Base-by-base conservation (phyloP, 2,329 filamentous ascomycete genomes). In the Exophiala xenobiotica region DNA sequence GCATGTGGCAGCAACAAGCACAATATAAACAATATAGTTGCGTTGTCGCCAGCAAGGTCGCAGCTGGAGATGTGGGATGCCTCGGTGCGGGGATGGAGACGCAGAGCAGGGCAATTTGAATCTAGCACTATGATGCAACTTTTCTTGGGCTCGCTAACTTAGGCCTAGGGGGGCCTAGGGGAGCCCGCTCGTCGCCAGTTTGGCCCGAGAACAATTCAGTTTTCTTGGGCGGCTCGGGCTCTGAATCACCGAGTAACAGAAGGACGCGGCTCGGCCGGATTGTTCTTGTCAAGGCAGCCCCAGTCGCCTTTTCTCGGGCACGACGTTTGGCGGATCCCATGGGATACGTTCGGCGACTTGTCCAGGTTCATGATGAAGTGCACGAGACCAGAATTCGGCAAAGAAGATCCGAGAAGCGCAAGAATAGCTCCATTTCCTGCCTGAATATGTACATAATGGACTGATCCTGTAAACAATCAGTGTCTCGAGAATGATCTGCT, bases 381-480 rank as follows among this genome's bases (percentile, higher is more conserved):
- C 27, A 12, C 27, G 27, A 11, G 27, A 4, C 27, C 31, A 35
- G 9, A 14, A 9, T 63, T 63, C 29, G 56, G 59, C 35, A n/a
- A 16, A 35, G 29, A 46, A 18, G 14, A 24, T 22, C 18, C 38
- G 29, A n/a, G 20, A 14, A 47, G 24, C 46, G 49, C 49, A 41
- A 14, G 40, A 46, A 55, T 37, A 38, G 26, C 38, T 47, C 27
- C 37, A 50, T 54, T 48, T 27, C 46, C 26, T 45, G 40, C 38
- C 45, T 51, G 31, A 45, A 46, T 55, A 55, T 55, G 48, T 55
- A 55, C 53, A 35, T 35, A 35, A 52, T 40, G 46, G 46, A 50
- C 51, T 40, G 41, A 44, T 46, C 38, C 37, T 35, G 31, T 6
- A 49, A 23, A 4, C 24, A 35, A 42, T 41, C 26, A 35, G 12